These are phyloP conservation scores for Pachyrhizus erosus DNA, from an alignment of 306 rosid species.

Conservation along the genomic window DNA sequence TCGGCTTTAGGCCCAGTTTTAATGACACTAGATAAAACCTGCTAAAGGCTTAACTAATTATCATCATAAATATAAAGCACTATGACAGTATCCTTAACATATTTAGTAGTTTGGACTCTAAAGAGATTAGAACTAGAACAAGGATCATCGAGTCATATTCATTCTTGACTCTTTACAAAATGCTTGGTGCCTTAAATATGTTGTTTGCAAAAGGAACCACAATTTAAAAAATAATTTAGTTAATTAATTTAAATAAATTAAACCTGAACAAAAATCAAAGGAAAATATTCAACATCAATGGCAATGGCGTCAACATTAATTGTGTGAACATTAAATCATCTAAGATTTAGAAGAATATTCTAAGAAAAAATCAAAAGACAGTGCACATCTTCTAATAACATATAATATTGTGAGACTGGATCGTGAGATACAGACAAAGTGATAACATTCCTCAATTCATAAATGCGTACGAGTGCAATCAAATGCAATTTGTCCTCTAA, in stretches of 20 bases:
- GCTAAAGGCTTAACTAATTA: background rate
- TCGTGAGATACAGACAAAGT: background rate
- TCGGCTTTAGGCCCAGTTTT: too few relatives aligned
- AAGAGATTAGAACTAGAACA: background rate
- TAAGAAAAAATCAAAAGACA: background rate
- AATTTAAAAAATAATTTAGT: background rate
- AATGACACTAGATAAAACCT: background rate
- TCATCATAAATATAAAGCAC: background rate
- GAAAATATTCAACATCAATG: background rate
- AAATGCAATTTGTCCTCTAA: background rate
- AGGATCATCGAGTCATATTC: conserved; percentile 3
- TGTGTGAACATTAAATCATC: background rate
- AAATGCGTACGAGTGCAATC: background rate
- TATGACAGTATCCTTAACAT: background rate
- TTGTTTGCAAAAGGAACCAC: conserved; percentile 57
- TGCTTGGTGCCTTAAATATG: conserved; percentile 44
- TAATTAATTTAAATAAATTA: background rate
- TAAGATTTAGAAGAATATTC: background rate
- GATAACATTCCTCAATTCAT: background rate
- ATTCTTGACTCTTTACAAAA: background rate
- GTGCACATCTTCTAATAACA: background rate
- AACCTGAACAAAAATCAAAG: background rate
- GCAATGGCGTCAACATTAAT: background rate
- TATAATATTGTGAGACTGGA: background rate
- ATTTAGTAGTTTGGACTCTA: background rate